phyloP scores from a whole-genome alignment of 1,284 basidiomycete species.

The Tylopilus orsonianus region DNA sequence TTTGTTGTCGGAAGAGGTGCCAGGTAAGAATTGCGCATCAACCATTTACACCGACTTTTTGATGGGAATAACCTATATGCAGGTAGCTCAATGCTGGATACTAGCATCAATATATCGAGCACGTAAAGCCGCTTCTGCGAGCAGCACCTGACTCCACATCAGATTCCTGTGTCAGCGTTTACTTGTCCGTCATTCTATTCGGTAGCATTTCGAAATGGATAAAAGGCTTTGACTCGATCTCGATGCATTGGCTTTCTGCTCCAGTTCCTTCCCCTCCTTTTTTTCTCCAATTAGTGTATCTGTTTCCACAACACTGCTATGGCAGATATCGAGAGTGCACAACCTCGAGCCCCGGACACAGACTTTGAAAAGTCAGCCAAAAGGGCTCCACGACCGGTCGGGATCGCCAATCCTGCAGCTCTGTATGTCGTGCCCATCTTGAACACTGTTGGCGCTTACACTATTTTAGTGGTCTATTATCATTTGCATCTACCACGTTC shows the following conservation, averaged over 20 bases:
- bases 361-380: slow-evolving; percentile 18
- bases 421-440: slow-evolving; percentile 39
- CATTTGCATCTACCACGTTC: slow-evolving; percentile 74
- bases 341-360: slow-evolving; percentile 23
- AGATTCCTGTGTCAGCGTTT: slow-evolving; percentile 25
- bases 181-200: slow-evolving; percentile 15
- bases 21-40: no score
- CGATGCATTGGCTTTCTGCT: background rate
- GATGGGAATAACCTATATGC: no score
- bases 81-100: no score
- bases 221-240: no score
- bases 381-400: slow-evolving; percentile 17
- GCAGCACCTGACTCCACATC: background rate
- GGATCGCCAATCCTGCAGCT: slow-evolving; percentile 53
- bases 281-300: background rate
- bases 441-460: slow-evolving; percentile 1
- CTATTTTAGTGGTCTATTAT: slow-evolving; percentile 58
- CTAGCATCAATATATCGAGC: no score
- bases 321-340: slow-evolving; percentile 37
- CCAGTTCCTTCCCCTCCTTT: background rate
- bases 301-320: slow-evolving; percentile 14
- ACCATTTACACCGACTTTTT: no score
- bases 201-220: slow-evolving; percentile 21
- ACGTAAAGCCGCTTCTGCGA: background rate
- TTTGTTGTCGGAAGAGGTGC: no score